Evolutionary conservation across 1,139 yeast genomes (phyloP), one percentile per base, ranked within the genome.

Genomic region (Hanseniaspora sp.): DNA sequence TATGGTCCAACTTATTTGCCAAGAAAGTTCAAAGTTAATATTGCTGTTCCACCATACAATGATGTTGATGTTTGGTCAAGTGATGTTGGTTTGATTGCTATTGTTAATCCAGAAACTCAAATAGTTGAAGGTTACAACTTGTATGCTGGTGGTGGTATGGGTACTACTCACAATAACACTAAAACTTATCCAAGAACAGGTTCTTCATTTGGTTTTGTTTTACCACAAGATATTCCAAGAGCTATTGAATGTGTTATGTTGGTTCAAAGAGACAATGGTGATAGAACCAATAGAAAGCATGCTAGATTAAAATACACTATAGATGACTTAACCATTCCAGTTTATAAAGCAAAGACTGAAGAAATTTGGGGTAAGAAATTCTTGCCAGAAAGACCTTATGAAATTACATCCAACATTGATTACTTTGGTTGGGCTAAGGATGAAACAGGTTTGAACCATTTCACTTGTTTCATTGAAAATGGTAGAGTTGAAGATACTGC

Each of bases 131-230:
- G 97, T 54, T 92, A 80, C 75, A 90, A 92, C 64, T 80, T 92
- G 53, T 77, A 85, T 59, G 95, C 83, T 59, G 98, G 97, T 69
- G 98, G 97, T 73, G 98, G 97, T 76, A 90, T 92, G 97, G 98
- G 97, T 64, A 79, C 95, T 42, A 92, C 97, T 37, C 98, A 92
- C 70, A 90, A 90, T 75, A 92, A 92, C 74, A 84, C 84, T 67
- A 92, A 90, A 76, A 92, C 98, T 0, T 92, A 92, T 65, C 98
- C 98, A 62, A 80, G 97, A 73, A 79, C 95, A 15, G 97, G 95
- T 58, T 82, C 95, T 28, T 72, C 82, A 71, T 77, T 90, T 61
- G 98, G 97, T 38, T 92, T 72, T 65, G 80, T 83, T 53, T 61
- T 80, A 8, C 75, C 74, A 58, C 90, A 83, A 54, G 78, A 87